phyloP scores from a whole-genome alignment of 1,284 basidiomycete genomes.

The Marasmius sp. region DNA sequence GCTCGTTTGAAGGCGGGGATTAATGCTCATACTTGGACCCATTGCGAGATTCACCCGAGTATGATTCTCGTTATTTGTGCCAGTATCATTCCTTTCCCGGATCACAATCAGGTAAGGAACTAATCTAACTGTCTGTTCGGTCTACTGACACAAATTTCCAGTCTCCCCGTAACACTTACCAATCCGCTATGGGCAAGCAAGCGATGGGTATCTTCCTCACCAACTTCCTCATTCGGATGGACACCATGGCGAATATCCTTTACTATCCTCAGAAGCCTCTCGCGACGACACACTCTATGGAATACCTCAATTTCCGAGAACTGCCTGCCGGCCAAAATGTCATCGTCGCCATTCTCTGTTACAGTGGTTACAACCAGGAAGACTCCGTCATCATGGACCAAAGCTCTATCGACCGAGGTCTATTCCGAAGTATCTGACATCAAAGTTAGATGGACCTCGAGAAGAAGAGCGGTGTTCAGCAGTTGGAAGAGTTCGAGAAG shows the following conservation, averaged over 20 bases:
- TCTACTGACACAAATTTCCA: slow-evolving; percentile 33
- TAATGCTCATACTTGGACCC: slow-evolving; percentile 92
- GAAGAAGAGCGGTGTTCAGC: slow-evolving; percentile 91
- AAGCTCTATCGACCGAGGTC: slow-evolving; percentile 94
- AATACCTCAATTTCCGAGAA: slow-evolving; percentile 97
- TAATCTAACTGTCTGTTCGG: not conserved
- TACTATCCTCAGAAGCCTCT: slow-evolving; percentile 99
- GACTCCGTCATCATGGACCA: slow-evolving; percentile 99
- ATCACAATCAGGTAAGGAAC: slow-evolving; percentile 89
- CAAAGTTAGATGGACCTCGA: slow-evolving; percentile 98
- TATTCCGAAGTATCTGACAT: slow-evolving; percentile 99
- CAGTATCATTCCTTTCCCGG: slow-evolving; percentile 98
- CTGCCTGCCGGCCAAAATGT: slow-evolving; percentile 93
- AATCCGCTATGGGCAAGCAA: slow-evolving; percentile 99
- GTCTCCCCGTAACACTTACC: slow-evolving; percentile 99
- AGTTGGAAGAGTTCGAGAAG: too few relatives aligned
- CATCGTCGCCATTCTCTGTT: slow-evolving; percentile 97
- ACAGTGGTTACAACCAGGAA: slow-evolving; percentile 99
- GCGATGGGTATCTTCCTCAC: slow-evolving; percentile 99
- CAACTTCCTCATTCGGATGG: slow-evolving; percentile 97
- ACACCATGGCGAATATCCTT: slow-evolving; percentile 98
- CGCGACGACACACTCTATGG: slow-evolving; percentile 98
- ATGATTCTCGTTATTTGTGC: slow-evolving; percentile 99
- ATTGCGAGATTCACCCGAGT: slow-evolving; percentile 98
- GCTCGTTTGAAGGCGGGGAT: slow-evolving; percentile 83